Base-by-base conservation (phyloP, 306 rosid species). In the Dalbergia cultrata region DNA sequence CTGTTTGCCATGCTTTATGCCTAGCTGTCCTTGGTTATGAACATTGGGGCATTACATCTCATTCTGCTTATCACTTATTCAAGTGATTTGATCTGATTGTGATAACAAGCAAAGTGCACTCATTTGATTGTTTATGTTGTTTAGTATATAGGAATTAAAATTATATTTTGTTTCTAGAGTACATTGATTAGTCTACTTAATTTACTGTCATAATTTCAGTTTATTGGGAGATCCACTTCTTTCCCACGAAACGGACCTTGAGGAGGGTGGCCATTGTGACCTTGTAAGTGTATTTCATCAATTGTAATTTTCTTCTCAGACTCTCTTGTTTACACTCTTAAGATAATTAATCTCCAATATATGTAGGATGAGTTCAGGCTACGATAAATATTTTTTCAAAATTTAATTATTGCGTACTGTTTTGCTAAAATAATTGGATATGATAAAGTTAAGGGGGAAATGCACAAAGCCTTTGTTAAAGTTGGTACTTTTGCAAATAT, bases 191-290 rank as follows among this genome's bases (percentile, higher is more conserved):
- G 18, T 80, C 16, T n/a, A 74, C 73, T 58, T 61, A 77, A 26
- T 81, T 75, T 81, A 72, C 61, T 87, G 62, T 43, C 73, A 70
- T 72, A 70, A 81, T 81, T 84, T 80, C 84, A 95, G 99, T 81
- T 83, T 83, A 64, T 39, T 91, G 84, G 95, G 87, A 85, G 97
- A 91, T 75, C 86, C 95, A 44, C 94, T 95, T 67, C 94, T 95
- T 87, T 80, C 90, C 9, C 72, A 73, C 61, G 90, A 80, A 18
- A 57, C 47, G 80, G 90, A 93, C 88, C 81, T 88, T 33, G 99
- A 90, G 89, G 99, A 95, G 82, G 91, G 88, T 77, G 75, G 75
- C 72, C 62, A 52, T 54, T 39, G 54, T 83, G 84, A 91, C 81
- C 75, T 66, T 80, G 99, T 95, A 86, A 91, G 98, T 87, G 54